Evolutionary conservation across 2,329 filamentous ascomycete genomes (phyloP), one percentile per base, ranked within the genome.

Genomic region (Hypoxylon rubiginosum): DNA sequence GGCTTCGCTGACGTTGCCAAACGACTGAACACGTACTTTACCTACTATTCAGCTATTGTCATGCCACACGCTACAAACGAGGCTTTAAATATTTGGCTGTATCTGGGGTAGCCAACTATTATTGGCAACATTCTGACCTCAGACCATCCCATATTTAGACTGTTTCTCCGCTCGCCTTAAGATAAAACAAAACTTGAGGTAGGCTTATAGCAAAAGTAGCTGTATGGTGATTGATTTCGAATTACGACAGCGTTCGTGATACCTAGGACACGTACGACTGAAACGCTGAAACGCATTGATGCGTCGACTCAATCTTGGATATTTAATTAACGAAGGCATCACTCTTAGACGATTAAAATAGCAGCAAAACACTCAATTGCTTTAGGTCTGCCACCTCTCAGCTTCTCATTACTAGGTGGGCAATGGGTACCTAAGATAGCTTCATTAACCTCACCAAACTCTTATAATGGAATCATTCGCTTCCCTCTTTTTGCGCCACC

Each of bases 41-140:
- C n/a, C n/a, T n/a, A n/a, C n/a, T n/a, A n/a, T n/a, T n/a, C n/a
- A n/a, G n/a, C n/a, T n/a, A n/a, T n/a, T n/a, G n/a, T n/a, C n/a
- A n/a, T n/a, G n/a, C n/a, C n/a, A n/a, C 17, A 36, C 19, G n/a
- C 15, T n/a, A 19, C 15, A 21, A 32, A 17, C 21, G 48, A 51
- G n/a, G 28, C 49, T 30, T 52, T 13, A 13, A 26, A n/a, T 8
- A 15, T 19, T 52, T 2, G 28, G n/a, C 50, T 17, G 21, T 39
- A 55, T 45, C 39, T 26, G 21, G 51, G 51, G 34, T 53, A 53
- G 34, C 54, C 43, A 32, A n/a, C 58, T 66, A 66, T 59, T 63
- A 51, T 59, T 66, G 58, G 64, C 17, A 63, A 50, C 55, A 59
- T 39, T 43, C 21, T 57, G 26, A 45, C 50, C n/a, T 55, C 41